These are phyloP conservation scores for Phytopythium delawarense DNA, from an alignment of 352 stramenopile genomes.

Conservation along the genomic window DNA sequence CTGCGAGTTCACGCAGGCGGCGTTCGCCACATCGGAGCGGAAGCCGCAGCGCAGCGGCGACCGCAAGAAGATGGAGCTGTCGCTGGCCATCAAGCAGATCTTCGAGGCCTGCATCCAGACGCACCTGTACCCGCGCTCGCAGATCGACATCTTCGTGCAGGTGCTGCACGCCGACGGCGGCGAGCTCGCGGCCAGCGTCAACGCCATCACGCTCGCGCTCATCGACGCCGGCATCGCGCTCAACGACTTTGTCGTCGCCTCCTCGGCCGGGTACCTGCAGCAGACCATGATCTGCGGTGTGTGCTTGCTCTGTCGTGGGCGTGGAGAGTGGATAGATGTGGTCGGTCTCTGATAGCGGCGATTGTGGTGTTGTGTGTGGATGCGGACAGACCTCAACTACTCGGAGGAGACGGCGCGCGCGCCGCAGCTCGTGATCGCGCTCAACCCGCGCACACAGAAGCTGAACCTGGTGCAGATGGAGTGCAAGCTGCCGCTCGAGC, in stretches of 20 bases:
- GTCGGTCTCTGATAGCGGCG: not conserved
- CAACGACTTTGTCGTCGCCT: conserved; percentile 90
- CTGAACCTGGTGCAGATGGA: conserved; percentile 89
- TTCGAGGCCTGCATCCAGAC: conserved; percentile 90
- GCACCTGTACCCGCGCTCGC: conserved; percentile 87
- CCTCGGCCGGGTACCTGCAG: conserved; percentile 87
- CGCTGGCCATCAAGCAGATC: conserved; percentile 89
- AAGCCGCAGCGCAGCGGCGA: conserved; percentile 77
- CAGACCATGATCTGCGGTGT: conserved; percentile 81
- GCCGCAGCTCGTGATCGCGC: conserved; percentile 82
- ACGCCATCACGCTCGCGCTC: conserved; percentile 87
- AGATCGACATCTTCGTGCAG: conserved; percentile 93
- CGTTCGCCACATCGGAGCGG: conserved; percentile 85
- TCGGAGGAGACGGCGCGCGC: conserved; percentile 84
- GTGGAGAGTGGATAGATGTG: not conserved
- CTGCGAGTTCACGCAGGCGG: conserved; percentile 87
- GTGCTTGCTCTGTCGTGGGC: conserved; percentile 10
- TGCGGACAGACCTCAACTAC: conserved; percentile 85
- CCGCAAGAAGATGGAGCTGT: conserved; percentile 85
- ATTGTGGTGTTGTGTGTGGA: not conserved
- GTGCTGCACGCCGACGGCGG: conserved; percentile 89
- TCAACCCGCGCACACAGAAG: conserved; percentile 87
- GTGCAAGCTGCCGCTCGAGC: conserved; percentile 84
- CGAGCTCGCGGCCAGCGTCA: conserved; percentile 85
- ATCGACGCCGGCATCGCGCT: conserved; percentile 91